Evolutionary conservation across 2,329 filamentous ascomycete species (phyloP).

Genomic region (Aspergillus udagawae): DNA sequence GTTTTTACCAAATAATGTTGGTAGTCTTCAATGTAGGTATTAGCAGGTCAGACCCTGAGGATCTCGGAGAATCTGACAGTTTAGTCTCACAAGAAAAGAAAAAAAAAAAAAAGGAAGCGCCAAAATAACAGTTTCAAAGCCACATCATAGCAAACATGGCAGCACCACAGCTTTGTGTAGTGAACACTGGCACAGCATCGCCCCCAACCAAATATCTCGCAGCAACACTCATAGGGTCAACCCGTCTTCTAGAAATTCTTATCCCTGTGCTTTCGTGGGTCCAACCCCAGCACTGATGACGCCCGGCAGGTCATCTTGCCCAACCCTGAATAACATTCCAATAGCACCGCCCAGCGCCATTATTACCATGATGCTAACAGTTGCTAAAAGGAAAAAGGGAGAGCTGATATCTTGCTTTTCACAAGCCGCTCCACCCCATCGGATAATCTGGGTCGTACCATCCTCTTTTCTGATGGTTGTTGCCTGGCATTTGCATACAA

Average conservation of each 20-base stretch:
- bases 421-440: slow-evolving; percentile 83
- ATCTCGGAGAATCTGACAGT: neutral
- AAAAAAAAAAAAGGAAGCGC: no score
- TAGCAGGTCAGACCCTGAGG: neutral
- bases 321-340: slow-evolving; percentile 75
- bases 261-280: slow-evolving; percentile 53
- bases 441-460: slow-evolving; percentile 56
- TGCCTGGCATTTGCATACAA: slow-evolving; percentile 68
- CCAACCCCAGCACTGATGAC: slow-evolving; percentile 95
- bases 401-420: slow-evolving; percentile 87
- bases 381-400: slow-evolving; percentile 81
- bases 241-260: slow-evolving; percentile 1
- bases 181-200: neutral
- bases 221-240: neutral
- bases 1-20: neutral
- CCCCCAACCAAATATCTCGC: neutral
- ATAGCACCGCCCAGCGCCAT: slow-evolving; percentile 67
- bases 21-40: neutral
- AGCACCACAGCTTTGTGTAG: neutral
- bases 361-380: slow-evolving; percentile 68
- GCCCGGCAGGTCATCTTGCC: slow-evolving; percentile 81
- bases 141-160: neutral
- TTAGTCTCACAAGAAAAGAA: neutral
- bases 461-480: slow-evolving; percentile 49
- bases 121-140: neutral